Evolutionary conservation across 2,329 filamentous ascomycete species (phyloP), one percentile per base, ranked within the genome.

Genomic region (Fusarium sp.): DNA sequence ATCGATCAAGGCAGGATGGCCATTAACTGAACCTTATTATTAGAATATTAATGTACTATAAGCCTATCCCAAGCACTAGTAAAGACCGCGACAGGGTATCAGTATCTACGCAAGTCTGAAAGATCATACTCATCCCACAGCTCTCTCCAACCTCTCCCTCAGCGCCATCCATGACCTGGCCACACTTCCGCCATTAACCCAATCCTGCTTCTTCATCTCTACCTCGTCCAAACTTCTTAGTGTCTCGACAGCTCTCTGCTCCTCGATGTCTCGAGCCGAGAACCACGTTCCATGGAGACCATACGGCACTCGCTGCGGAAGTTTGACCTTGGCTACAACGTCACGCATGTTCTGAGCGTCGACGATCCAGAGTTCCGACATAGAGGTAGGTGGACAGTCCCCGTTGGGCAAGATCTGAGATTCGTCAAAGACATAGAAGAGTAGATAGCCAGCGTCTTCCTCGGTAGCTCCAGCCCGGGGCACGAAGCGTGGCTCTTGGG

Each of bases 381-480:
- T 80, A 0, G 87, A 82, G 3, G 78, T 77, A 0, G 81, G 77
- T 1, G 60, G 72, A 55, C 85, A 87, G 41, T 84, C 78, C 0
- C 85, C 87, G 0, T 78, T 59, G 3, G 78, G 74, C n/a, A 88
- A 82, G 0, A 92, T 80, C 74, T 92, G 89, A 3, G 83, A 81
- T 71, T 92, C 90, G 66, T 93, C 88, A 66, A 93, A 93, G 2
- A 90, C 89, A 68, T 91, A 92, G 47, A 88, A 89, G 7, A 93
- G 79, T 1, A 92, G 79, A 78, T 85, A 92, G 0, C 91, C 90
- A 67, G 90, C 88, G 69, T 92, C 90, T 75, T 93, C 91, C 1
- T 71, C 75, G 1, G 46, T 61, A 0, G 80, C 77, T 13, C 78
- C 69, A 2, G 69, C 46, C 2, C 85, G 78, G 5, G 89, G 80